Evolutionary conservation across 768 basidiomycete species (phyloP).

Genomic region (Lactifluus volemus): DNA sequence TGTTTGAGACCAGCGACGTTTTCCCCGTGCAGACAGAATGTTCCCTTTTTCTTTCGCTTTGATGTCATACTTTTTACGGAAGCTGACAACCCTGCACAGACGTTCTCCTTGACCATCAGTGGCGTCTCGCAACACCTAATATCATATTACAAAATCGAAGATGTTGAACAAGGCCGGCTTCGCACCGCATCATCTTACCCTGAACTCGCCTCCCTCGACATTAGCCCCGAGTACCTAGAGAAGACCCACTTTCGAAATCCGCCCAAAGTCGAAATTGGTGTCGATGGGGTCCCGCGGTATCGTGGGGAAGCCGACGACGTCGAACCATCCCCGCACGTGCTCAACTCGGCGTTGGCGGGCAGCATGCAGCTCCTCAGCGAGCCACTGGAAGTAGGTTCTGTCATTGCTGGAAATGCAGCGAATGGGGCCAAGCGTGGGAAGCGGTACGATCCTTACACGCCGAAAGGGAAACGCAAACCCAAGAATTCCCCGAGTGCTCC

Average conservation of each 20-base stretch:
- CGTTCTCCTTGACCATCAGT: slow-evolving; percentile 80
- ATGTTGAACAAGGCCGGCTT: slow-evolving; percentile 82
- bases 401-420: background rate
- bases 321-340: slow-evolving; percentile 27
- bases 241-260: slow-evolving; percentile 88
- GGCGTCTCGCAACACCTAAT: slow-evolving; percentile 88
- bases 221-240: slow-evolving; percentile 81
- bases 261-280: slow-evolving; percentile 78
- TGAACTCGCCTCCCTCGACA: slow-evolving; percentile 79
- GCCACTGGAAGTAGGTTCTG: slow-evolving; percentile 13
- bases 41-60: background rate
- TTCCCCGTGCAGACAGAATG: background rate
- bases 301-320: slow-evolving; percentile 73
- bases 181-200: slow-evolving; percentile 82
- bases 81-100: slow-evolving; percentile 38
- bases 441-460: slow-evolving; percentile 28
- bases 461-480: slow-evolving; percentile 15
- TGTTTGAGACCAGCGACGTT: background rate
- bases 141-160: slow-evolving; percentile 89
- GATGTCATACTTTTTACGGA: background rate
- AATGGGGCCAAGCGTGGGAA: slow-evolving; percentile 25
- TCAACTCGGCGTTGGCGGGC: slow-evolving; percentile 20
- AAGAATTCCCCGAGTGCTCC: slow-evolving; percentile 9
- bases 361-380: slow-evolving; percentile 19
- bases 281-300: slow-evolving; percentile 76